These are phyloP conservation scores for Paracoccidioides lutzii DNA, from an alignment of 2,329 filamentous ascomycete genomes.

Conservation along the genomic window DNA sequence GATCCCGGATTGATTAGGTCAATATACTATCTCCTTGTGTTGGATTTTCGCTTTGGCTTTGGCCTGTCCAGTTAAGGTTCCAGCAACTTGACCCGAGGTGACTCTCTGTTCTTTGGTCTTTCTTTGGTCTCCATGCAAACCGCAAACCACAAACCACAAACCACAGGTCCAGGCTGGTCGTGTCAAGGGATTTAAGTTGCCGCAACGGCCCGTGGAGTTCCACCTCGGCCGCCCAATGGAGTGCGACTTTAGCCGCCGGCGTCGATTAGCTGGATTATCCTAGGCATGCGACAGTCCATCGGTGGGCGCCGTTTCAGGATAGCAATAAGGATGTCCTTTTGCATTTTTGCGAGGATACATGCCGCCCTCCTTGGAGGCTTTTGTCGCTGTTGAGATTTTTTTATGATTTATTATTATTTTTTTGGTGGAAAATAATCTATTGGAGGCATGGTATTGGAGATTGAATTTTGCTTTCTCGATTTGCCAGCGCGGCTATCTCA, in stretches of 20 bases:
- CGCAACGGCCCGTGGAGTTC: constrained; percentile 1
- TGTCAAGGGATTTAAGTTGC: constrained; percentile 2
- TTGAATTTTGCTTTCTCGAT: neutral
- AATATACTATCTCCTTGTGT: neutral
- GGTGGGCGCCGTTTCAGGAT: neutral
- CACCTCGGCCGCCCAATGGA: neutral
- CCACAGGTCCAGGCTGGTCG: neutral
- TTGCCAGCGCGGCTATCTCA: constrained; percentile 3
- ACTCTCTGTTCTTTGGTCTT: neutral
- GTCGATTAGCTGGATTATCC: neutral
- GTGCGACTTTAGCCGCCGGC: neutral
- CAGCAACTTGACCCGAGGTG: no score
- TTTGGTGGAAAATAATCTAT: no score
- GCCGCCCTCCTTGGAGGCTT: neutral
- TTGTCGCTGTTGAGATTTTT: neutral
- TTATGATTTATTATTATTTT: no score
- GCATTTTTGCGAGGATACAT: neutral
- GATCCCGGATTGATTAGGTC: neutral
- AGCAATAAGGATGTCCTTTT: neutral
- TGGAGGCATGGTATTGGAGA: no score
- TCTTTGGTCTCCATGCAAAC: neutral
- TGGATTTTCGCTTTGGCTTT: neutral
- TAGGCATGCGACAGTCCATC: neutral
- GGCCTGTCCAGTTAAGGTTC: neutral
- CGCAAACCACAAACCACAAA: no score